Conservation (phyloP, 352 stramenopile genomes). For the Pythium sukuiense region DNA sequence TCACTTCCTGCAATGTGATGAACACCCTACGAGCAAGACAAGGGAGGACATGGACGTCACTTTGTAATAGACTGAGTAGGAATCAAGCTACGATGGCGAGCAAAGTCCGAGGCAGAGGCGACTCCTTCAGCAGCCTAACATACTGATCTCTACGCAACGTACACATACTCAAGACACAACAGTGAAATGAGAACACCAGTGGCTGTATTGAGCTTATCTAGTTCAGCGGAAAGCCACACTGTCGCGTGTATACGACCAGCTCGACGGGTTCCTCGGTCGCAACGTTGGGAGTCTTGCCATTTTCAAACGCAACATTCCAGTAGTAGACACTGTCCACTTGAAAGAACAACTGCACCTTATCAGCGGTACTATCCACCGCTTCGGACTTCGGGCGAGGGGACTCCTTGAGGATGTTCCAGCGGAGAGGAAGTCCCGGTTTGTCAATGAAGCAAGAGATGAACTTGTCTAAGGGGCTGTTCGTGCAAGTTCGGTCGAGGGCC, state of each 20-base stretch:
- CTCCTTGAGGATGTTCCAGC: slow-evolving; percentile 10
- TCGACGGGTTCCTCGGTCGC: background rate
- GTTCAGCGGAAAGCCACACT: slow-evolving; percentile 3
- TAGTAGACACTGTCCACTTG: slow-evolving; percentile 1
- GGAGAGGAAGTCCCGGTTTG: background rate
- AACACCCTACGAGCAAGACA: background rate
- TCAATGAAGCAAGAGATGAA: background rate
- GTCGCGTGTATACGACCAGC: slow-evolving; percentile 4
- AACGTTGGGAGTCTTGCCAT: slow-evolving; percentile 2
- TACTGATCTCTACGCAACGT: too few species aligned
- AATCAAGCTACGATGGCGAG: too few species aligned
- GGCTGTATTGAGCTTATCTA: background rate
- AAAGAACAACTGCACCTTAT: background rate
- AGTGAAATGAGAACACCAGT: too few species aligned
- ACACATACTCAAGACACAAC: too few species aligned
- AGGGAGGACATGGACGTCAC: background rate
- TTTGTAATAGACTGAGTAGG: too few species aligned
- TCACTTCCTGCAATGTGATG: background rate
- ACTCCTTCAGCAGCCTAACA: too few species aligned
- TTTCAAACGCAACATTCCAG: slow-evolving; percentile 8
- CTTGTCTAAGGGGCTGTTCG: background rate
- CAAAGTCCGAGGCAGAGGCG: too few species aligned
- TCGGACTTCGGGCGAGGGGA: background rate
- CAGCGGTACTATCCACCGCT: background rate
- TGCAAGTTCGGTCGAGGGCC: background rate